Percentiles rank a stretch among this genome's conserved stretches.
These are phyloP conservation scores for Babesia ovata DNA, from an alignment of 169 alveolate genomes.

Conservation along the genomic window DNA sequence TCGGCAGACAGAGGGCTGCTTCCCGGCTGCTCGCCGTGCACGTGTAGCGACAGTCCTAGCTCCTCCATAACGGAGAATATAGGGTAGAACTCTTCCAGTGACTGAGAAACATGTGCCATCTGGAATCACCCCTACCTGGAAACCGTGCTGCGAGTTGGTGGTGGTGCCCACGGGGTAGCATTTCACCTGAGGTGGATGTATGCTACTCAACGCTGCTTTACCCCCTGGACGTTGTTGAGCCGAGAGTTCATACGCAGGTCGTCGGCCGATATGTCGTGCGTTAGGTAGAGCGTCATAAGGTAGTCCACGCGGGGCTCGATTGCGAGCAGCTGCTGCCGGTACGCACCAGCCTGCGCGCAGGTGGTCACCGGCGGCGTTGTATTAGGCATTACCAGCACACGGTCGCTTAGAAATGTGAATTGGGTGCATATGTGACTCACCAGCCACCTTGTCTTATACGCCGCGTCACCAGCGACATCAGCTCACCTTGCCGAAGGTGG, in stretches of 20 bases:
- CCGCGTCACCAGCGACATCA: conserved; percentile 57
- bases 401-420: conserved; percentile 48
- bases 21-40: conserved; percentile 77
- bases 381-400: conserved; percentile 81
- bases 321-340: conserved; percentile 56
- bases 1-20: conserved; percentile 73
- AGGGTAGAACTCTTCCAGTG: conserved; percentile 71
- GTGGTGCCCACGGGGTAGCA: conserved; percentile 77
- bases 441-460: conserved; percentile 68
- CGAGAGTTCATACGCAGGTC: conserved; percentile 67
- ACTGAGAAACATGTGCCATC: conserved; percentile 3
- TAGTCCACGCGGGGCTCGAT: conserved; percentile 64
- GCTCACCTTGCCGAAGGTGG: conserved; percentile 74
- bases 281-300: conserved; percentile 78
- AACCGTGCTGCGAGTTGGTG: conserved; percentile 75
- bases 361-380: conserved; percentile 70
- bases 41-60: conserved; percentile 70
- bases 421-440: conserved; percentile 24
- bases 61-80: conserved; percentile 72
- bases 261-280: conserved; percentile 54
- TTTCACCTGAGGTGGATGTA: conserved; percentile 48
- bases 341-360: conserved; percentile 74
- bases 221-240: conserved; percentile 75
- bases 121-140: conserved; percentile 24
- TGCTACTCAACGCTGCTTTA: background rate